Evolutionary conservation across 2,329 filamentous ascomycete species (phyloP).

Genomic region (Xylaria sp.): DNA sequence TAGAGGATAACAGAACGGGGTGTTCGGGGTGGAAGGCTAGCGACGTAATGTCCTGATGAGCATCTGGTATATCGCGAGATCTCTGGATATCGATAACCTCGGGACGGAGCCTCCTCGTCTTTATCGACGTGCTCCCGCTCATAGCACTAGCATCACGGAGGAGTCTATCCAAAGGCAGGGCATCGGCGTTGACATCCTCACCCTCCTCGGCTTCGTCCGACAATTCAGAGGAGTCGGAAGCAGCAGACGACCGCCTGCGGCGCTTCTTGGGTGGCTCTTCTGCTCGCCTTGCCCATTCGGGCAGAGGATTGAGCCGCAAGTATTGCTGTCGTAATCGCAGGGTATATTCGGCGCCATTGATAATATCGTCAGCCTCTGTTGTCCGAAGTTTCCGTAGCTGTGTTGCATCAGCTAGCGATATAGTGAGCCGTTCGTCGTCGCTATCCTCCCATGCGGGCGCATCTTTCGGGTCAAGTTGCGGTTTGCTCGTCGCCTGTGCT

Average conservation of each 20-base stretch:
- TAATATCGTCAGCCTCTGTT: slow-evolving; percentile 81
- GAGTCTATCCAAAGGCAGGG: slow-evolving; percentile 78
- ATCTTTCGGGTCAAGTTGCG: slow-evolving; percentile 38
- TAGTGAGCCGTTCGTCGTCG: slow-evolving; percentile 85
- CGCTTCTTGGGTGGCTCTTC: slow-evolving; percentile 58
- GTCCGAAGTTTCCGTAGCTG: slow-evolving; percentile 82
- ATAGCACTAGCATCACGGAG: slow-evolving; percentile 77
- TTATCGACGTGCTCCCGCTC: slow-evolving; percentile 57
- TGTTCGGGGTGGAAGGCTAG: slow-evolving; percentile 89
- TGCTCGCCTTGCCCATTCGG: slow-evolving; percentile 62
- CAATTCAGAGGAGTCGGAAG: slow-evolving; percentile 43
- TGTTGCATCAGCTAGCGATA: slow-evolving; percentile 79
- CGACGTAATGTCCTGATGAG: slow-evolving; percentile 79
- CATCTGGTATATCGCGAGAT: slow-evolving; percentile 81
- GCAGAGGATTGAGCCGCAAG: slow-evolving; percentile 62
- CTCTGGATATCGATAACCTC: slow-evolving; percentile 91
- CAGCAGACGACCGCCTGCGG: slow-evolving; percentile 57
- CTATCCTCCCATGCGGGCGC: slow-evolving; percentile 87
- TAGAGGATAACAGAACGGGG: slow-evolving; percentile 88
- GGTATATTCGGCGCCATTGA: slow-evolving; percentile 86
- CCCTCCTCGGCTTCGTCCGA: slow-evolving; percentile 46
- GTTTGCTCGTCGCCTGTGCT: slow-evolving; percentile 33
- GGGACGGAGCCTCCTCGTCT: slow-evolving; percentile 76
- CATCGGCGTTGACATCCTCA: slow-evolving; percentile 62
- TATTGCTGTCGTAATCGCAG: slow-evolving; percentile 81